Percentiles rank a stretch among this genome's conserved stretches.
Evolutionary conservation across 106 monocot species (phyloP).

Genomic region (Dendrobium nobile): DNA sequence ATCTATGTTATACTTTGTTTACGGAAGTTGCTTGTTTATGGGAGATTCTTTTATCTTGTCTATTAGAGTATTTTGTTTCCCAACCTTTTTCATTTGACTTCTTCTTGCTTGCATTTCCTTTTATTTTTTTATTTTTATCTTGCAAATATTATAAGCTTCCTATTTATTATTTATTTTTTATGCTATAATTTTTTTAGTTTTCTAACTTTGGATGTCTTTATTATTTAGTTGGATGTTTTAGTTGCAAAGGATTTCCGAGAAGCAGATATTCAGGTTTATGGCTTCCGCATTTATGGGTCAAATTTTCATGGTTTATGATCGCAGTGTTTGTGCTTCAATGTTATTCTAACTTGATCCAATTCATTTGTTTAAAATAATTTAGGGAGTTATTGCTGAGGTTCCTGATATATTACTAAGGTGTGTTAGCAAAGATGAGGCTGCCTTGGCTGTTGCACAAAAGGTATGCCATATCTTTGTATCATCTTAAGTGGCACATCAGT

Average conservation of each 20-base stretch:
- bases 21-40: not conserved
- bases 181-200: not conserved
- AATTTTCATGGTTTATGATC: not conserved
- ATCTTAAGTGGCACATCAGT: not conserved
- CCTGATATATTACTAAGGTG: conserved; percentile 75
- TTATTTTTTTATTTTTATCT: not conserved
- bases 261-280: conserved; percentile 68
- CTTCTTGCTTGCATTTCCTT: conserved; percentile 5
- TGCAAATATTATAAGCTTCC: no score
- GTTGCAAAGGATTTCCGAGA: conserved; percentile 72
- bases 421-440: conserved; percentile 87
- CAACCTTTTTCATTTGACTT: not conserved
- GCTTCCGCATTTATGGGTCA: not conserved
- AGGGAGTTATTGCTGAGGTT: conserved; percentile 84
- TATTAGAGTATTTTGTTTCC: not conserved
- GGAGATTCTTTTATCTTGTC: not conserved
- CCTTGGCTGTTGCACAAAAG: conserved; percentile 90
- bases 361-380: conserved; percentile 3
- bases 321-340: not conserved
- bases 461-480: conserved; percentile 15
- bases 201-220: not conserved
- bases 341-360: not conserved
- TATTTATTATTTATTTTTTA: not conserved
- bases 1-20: not conserved
- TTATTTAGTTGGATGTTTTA: conserved; percentile 66